Evolutionary conservation across 2,329 filamentous ascomycete genomes (phyloP).

Genomic region (Tolypocladium cylindrosporum): DNA sequence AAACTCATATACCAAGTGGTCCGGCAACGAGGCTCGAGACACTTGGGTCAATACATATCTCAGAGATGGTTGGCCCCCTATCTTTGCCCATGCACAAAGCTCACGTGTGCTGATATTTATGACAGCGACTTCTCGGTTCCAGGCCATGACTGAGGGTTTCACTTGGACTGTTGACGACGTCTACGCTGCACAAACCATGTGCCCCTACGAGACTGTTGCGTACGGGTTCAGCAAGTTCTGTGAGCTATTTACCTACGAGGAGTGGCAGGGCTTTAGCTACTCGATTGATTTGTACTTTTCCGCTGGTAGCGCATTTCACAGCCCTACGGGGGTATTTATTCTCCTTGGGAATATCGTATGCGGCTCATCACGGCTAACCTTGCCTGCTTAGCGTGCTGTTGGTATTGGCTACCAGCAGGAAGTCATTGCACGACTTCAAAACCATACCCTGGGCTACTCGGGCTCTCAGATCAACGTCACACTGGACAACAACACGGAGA

Average conservation of each 20-base stretch:
- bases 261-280: constrained; percentile 67
- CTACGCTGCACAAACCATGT: constrained; percentile 61
- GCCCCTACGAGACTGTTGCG: constrained; percentile 69
- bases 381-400: constrained; percentile 43
- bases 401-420: constrained; percentile 67
- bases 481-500: constrained; percentile 54
- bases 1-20: constrained; percentile 42
- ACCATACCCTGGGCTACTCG: constrained; percentile 51
- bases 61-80: constrained; percentile 33
- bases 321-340: constrained; percentile 45
- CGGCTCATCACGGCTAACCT: neutral
- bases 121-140: constrained; percentile 48
- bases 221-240: constrained; percentile 69
- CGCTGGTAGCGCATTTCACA: constrained; percentile 51
- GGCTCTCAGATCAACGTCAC: constrained; percentile 58
- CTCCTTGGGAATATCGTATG: neutral
- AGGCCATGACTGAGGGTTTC: constrained; percentile 41
- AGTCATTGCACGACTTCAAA: constrained; percentile 58
- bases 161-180: constrained; percentile 56
- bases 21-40: constrained; percentile 41
- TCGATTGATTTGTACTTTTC: constrained; percentile 57
- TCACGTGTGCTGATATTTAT: neutral
- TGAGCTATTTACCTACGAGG: constrained; percentile 62
- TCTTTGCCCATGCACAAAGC: neutral
- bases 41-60: constrained; percentile 59